Conservation (phyloP, 208 protist species). For the Crithidia mellificae region DNA sequence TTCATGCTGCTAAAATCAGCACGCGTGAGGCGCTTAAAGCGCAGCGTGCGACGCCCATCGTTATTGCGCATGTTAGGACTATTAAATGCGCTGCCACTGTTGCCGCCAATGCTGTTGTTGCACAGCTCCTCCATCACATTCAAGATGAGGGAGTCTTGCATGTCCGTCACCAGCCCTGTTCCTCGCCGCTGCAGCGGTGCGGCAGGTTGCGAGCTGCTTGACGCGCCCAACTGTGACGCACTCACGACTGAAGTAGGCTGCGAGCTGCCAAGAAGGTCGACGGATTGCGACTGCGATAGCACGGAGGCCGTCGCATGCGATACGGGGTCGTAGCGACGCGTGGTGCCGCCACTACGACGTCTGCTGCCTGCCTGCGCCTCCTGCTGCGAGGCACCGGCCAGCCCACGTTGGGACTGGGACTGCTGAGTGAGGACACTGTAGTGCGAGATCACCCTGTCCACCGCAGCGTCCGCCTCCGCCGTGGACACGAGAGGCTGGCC, state of each 20-base stretch:
- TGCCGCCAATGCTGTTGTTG: too few species aligned
- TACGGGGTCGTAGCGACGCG: not conserved
- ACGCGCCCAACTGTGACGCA: too few species aligned
- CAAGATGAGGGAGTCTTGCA: slow-evolving; percentile 56
- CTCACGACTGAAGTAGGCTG: not conserved
- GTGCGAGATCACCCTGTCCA: slow-evolving; percentile 29
- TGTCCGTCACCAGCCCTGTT: slow-evolving; percentile 26
- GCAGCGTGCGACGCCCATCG: slow-evolving; percentile 28
- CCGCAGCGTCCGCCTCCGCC: slow-evolving; percentile 35
- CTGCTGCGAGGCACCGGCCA: not conserved
- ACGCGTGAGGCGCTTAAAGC: slow-evolving; percentile 39
- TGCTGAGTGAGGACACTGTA: slow-evolving; percentile 37
- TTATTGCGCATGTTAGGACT: too few species aligned
- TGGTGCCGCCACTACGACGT: not conserved
- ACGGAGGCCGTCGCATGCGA: slow-evolving; percentile 14
- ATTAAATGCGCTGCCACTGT: too few species aligned
- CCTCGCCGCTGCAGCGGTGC: slow-evolving; percentile 7
- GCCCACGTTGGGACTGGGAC: slow-evolving; percentile 7
- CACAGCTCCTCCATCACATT: slow-evolving; percentile 54
- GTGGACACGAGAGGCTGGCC: slow-evolving; percentile 21
- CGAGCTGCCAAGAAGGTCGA: not conserved
- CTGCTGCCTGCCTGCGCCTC: not conserved
- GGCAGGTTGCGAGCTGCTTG: not conserved
- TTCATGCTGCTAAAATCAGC: slow-evolving; percentile 34
- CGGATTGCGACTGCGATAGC: slow-evolving; percentile 23